Base-by-base conservation (phyloP, 169 alveolate species). In the Eimeria praecox region DNA sequence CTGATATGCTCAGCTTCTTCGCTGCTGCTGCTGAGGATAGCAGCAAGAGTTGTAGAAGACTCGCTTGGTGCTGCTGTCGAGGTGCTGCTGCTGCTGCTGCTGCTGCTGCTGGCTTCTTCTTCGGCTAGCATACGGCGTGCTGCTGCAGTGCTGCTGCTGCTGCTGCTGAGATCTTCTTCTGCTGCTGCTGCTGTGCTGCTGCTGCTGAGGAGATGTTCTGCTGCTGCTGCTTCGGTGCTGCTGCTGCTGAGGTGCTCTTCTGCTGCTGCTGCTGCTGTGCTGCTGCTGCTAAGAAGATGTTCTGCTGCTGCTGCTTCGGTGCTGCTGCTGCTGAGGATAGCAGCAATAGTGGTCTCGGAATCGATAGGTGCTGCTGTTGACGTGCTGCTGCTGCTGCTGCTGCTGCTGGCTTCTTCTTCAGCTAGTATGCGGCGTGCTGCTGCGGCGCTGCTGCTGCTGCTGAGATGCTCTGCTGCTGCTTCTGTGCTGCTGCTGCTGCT, bases 51-150 rank as follows among this genome's bases (percentile, higher is more conserved):
- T 10, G 82, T 14, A 18, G 42, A 71, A 2, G 52, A 3, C n/a
- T 38, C 82, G n/a, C n/a, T n/a, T 5, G 87, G 46, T 38, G 87
- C 87, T 77, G 59, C 87, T 40, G 54, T 44, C 52, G 85, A 30
- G 42, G 49, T 73, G 87, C 59, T 77, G 87, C 87, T 77, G 87
- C 87, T 44, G n/a, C n/a, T n/a, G n/a, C n/a, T n/a, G 66, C 66
- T 56, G 27, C 66, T 9, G 10, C 24, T 16, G n/a, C 20, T 27
- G 4, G 18, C 18, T 20, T 56, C 66, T 16, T 56, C 66, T 56
- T 56, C 66, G 18, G 4, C 66, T 14, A 56, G 66, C 46, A 27
- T 30, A 3, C 80, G 80, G 49, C n/a, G 59, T 0, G 56, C 87
- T 77, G 87, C 87, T 77, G 30, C 64, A 6, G 87, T n/a, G n/a